Percentiles rank a stretch among this genome's conserved stretches.
Evolutionary conservation across 108 stramenopile genomes (phyloP).

Genomic region (Cyclotella atomus): DNA sequence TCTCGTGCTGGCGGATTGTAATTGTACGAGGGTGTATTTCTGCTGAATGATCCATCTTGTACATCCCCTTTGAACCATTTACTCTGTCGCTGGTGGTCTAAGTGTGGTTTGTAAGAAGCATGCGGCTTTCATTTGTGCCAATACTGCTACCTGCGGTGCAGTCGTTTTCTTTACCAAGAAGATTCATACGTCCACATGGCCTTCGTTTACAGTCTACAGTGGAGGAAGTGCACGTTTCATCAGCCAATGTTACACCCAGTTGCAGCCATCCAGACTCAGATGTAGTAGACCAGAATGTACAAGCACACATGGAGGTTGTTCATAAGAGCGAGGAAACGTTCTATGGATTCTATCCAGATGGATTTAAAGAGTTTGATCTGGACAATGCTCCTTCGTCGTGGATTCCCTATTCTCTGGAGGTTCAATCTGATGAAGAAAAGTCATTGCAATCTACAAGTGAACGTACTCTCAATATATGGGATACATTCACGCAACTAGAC

Average conservation of each 20-base stretch:
- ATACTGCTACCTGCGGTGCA: no score
- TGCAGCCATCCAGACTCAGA: not conserved
- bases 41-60: no score
- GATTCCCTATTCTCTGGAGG: slow-evolving; percentile 19
- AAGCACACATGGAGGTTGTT: slow-evolving; percentile 22
- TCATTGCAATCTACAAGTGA: not conserved
- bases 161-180: no score
- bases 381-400: slow-evolving; percentile 18
- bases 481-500: slow-evolving; percentile 18
- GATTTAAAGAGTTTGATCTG: slow-evolving; percentile 22
- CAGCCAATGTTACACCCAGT: no score
- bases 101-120: no score
- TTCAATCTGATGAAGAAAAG: not conserved
- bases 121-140: no score
- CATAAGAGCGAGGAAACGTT: slow-evolving; percentile 27
- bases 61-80: no score
- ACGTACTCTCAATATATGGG: slow-evolving; percentile 9
- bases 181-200: not conserved
- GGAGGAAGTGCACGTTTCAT: no score
- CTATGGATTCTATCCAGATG: slow-evolving; percentile 43
- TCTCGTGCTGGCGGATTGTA: no score
- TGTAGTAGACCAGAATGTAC: slow-evolving; percentile 1
- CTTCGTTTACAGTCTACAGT: not conserved
- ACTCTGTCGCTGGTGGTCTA: no score
- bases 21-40: no score